Evolutionary conservation across 2,329 filamentous ascomycete species (phyloP).

Genomic region (Aspergillus pseudonomiae): DNA sequence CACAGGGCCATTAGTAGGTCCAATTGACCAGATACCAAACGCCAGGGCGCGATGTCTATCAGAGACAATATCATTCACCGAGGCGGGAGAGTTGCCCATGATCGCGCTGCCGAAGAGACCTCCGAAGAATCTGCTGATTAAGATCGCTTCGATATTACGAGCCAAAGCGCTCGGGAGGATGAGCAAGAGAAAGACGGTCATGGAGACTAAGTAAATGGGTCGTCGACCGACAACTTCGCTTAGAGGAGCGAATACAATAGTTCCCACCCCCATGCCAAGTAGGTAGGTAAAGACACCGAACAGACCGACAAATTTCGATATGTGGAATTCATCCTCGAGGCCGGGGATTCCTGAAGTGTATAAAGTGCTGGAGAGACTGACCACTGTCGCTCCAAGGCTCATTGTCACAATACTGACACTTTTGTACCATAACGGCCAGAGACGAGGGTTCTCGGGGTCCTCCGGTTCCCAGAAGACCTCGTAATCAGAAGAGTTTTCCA

Average conservation of each 20-base stretch:
- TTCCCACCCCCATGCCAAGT: conserved; percentile 69
- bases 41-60: conserved; percentile 75
- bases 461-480: conserved; percentile 18
- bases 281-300: conserved; percentile 75
- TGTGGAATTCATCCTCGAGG: conserved; percentile 18
- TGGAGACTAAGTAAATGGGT: conserved; percentile 65
- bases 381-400: conserved; percentile 21
- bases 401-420: conserved; percentile 14
- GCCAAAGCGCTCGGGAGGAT: conserved; percentile 71
- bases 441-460: conserved; percentile 21
- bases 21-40: conserved; percentile 78
- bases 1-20: conserved; percentile 73
- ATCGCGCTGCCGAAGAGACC: conserved; percentile 73
- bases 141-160: conserved; percentile 65
- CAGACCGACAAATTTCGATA: conserved; percentile 15
- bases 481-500: conserved; percentile 9
- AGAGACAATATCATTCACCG: conserved; percentile 74
- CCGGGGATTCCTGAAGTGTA: conserved; percentile 23
- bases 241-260: conserved; percentile 70
- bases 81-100: conserved; percentile 78
- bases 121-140: conserved; percentile 71
- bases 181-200: conserved; percentile 65
- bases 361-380: conserved; percentile 22
- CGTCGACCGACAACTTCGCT: conserved; percentile 43
- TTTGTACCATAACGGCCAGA: conserved; percentile 24